Conservation (phyloP, 768 basidiomycete genomes). For the Pleurotus sapidus region DNA sequence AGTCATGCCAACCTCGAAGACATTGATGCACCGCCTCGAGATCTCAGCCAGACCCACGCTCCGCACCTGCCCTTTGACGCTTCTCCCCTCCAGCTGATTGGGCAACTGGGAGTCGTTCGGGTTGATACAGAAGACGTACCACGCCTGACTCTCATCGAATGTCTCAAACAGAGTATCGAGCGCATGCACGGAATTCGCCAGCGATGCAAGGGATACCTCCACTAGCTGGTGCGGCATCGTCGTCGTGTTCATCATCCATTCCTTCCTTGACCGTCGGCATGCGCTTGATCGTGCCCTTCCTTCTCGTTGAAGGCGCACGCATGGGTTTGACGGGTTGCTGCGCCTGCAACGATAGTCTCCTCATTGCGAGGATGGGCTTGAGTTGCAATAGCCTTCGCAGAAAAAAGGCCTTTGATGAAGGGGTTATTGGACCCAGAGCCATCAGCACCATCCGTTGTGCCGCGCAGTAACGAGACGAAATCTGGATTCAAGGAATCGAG, state of each 20-base stretch:
- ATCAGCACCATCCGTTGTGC: constrained; percentile 49
- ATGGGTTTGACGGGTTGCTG: constrained; percentile 94
- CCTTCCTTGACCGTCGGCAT: constrained; percentile 50
- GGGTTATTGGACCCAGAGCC: constrained; percentile 82
- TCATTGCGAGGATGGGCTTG: constrained; percentile 91
- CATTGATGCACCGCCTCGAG: constrained; percentile 57
- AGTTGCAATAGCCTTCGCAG: constrained; percentile 84
- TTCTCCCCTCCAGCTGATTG: constrained; percentile 89
- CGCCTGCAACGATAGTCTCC: constrained; percentile 92
- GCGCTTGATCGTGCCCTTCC: constrained; percentile 72
- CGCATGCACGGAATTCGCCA: constrained; percentile 83
- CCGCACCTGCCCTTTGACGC: constrained; percentile 89
- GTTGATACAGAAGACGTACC: constrained; percentile 91
- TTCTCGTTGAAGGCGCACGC: constrained; percentile 85
- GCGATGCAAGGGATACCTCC: constrained; percentile 66
- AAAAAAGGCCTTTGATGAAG: constrained; percentile 90
- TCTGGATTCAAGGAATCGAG: constrained; percentile 89
- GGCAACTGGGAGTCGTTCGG: constrained; percentile 96
- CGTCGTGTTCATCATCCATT: constrained; percentile 19
- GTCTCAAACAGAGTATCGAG: constrained; percentile 86
- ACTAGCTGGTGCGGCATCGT: constrained; percentile 24
- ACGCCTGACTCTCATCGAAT: constrained; percentile 83
- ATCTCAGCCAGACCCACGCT: constrained; percentile 79
- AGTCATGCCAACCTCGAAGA: constrained; percentile 85
- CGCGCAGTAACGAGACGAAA: constrained; percentile 83